Conservation (phyloP, 2,329 filamentous ascomycete genomes). For the Colletotrichum sp. region DNA sequence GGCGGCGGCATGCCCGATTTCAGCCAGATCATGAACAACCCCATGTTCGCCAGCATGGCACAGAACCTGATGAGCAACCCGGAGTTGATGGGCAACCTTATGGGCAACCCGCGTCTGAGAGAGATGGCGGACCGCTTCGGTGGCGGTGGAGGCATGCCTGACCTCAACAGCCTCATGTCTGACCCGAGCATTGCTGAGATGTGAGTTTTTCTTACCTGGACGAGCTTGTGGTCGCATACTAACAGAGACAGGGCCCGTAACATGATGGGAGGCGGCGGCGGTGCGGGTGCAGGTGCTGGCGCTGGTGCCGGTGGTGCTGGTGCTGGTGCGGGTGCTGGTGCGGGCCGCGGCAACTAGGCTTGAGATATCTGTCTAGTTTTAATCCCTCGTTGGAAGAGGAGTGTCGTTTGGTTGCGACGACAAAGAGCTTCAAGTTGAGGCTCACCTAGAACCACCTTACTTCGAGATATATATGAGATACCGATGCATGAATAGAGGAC, state of each 20-base stretch:
- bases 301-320: constrained; percentile 27
- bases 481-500: constrained; percentile 3
- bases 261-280: constrained; percentile 48
- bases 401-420: not conserved
- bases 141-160: constrained; percentile 84
- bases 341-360: constrained; percentile 23
- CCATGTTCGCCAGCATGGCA: constrained; percentile 97
- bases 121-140: constrained; percentile 87
- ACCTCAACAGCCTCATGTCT: constrained; percentile 84
- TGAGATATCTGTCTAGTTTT: not conserved
- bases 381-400: not conserved
- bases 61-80: constrained; percentile 98
- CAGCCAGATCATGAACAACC: constrained; percentile 89
- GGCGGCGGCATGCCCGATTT: constrained; percentile 89
- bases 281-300: constrained; percentile 22
- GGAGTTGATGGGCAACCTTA: constrained; percentile 86
- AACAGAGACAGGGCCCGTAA: constrained; percentile 43
- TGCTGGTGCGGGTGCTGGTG: constrained; percentile 29
- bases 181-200: constrained; percentile 93
- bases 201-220: constrained; percentile 59
- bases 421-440: not conserved
- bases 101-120: constrained; percentile 89
- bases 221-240: not conserved
- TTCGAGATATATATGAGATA: not conserved
- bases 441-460: not conserved